Evolutionary conservation across 2,329 filamentous ascomycete species (phyloP).

Genomic region (Colletotrichum sp.): DNA sequence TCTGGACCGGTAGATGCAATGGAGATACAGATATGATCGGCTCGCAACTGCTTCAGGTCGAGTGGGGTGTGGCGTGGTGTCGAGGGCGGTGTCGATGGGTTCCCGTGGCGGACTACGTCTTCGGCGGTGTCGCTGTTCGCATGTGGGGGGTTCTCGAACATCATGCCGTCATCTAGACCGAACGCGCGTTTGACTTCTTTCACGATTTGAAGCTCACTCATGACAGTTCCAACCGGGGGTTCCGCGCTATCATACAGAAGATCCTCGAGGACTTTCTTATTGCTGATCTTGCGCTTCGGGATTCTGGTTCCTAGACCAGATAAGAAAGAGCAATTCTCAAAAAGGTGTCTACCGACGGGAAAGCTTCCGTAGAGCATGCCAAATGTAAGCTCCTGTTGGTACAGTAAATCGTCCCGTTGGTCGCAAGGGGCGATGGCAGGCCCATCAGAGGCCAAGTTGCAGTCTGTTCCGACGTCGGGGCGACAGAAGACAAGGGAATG

Average conservation of each 20-base stretch:
- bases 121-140: constrained; percentile 28
- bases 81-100: constrained; percentile 20
- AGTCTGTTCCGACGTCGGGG: constrained; percentile 28
- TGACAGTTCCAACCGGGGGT: constrained; percentile 32
- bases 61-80: background rate
- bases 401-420: constrained; percentile 33
- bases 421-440: constrained; percentile 31
- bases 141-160: constrained; percentile 35
- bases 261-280: constrained; percentile 34
- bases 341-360: constrained; percentile 26
- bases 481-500: constrained; percentile 29
- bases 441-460: constrained; percentile 26
- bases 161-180: constrained; percentile 30
- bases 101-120: constrained; percentile 30
- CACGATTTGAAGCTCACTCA: constrained; percentile 30
- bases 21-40: constrained; percentile 27
- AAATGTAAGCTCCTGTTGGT: constrained; percentile 26
- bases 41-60: constrained; percentile 27
- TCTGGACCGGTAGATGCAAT: constrained; percentile 16
- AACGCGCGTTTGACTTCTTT: constrained; percentile 25
- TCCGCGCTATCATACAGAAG: constrained; percentile 32
- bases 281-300: constrained; percentile 7
- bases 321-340: constrained; percentile 29
- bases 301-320: constrained; percentile 21
- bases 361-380: constrained; percentile 25